Percentiles rank a stretch among this genome's conserved stretches.
Evolutionary conservation across 345 rosid species (phyloP).

Genomic region (Moringa oleifera): DNA sequence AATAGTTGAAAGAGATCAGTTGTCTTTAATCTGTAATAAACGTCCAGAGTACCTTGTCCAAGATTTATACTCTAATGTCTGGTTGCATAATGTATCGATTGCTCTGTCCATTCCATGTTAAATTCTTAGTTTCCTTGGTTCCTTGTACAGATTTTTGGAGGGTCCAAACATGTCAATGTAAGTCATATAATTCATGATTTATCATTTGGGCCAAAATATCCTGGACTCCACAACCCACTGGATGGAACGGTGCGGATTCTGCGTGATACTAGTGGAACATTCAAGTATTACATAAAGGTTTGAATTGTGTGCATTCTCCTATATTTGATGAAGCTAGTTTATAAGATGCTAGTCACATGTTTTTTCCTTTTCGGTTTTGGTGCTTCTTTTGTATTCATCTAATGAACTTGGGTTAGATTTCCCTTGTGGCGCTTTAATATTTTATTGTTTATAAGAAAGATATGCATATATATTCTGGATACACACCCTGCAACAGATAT

Average conservation of each 20-base stretch:
- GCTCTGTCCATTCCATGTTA: not conserved
- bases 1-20: too few species aligned
- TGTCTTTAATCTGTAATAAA: too few species aligned
- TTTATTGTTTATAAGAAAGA: too few species aligned
- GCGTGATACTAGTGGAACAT: constrained; percentile 77
- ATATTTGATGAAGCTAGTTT: not conserved
- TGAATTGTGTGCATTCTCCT: constrained; percentile 8
- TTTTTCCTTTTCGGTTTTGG: not conserved
- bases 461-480: not conserved
- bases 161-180: constrained; percentile 75
- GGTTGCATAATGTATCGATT: not conserved
- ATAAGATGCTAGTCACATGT: not conserved
- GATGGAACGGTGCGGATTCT: constrained; percentile 71
- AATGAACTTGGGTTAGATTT: not conserved
- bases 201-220: constrained; percentile 94
- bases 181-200: constrained; percentile 86
- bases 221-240: constrained; percentile 94
- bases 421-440: not conserved
- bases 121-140: constrained; percentile 2
- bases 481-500: too few species aligned
- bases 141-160: constrained; percentile 74
- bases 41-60: not conserved
- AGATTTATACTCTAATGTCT: not conserved
- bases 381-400: not conserved
- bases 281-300: constrained; percentile 97